Evolutionary conservation across 2,329 filamentous ascomycete species (phyloP), one percentile per base, ranked within the genome.

Genomic region (Cercospora sp.): DNA sequence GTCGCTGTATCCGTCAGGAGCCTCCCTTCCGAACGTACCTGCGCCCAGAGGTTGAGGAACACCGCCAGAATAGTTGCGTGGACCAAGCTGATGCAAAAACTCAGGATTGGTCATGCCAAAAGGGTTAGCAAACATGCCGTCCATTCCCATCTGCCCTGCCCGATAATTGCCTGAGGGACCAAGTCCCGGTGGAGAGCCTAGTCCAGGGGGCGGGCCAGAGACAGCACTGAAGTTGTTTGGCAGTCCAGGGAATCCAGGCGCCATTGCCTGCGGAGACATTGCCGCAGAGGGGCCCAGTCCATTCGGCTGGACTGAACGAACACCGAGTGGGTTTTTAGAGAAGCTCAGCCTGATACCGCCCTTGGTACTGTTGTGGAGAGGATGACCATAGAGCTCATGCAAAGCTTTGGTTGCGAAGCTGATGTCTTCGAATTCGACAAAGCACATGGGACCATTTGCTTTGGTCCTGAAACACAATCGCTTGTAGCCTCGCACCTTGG

Each of bases 371-470:
- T 97, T 97, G 78, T 94, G 93, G 33, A 98, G 85, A 60, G 88
- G 89, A 60, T 91, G 88, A 0, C 95, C 95, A 75, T 98, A 97
- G 1, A 98, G 85, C 66, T 97, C 93, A 71, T 94, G 89, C 2
- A 98, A 85, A 1, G 94, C 91, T 80, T 95, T 97, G 51, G 94
- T 97, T 0, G 95, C 94, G 76, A 93, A 94, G 1, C 92, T 91
- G 10, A 97, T 86, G 75, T 97, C 94, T 76, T 98, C 94, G 74
- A 98, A 99, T 79, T 99, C 95, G 42, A 99, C 95, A 79, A 98
- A 98, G 78, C 95, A 98, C 94, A 98, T 98, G 1, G 94, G 94
- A 0, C 94, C 94, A 74, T 97, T 97, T 72, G 92, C 88, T 83
- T 98, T 98, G 64, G 93, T 96, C 36, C 94, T 88, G 84, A 97